These are phyloP conservation scores for Nothophytophthora sp. DNA, from an alignment of 352 stramenopile genomes.

Conservation along the genomic window DNA sequence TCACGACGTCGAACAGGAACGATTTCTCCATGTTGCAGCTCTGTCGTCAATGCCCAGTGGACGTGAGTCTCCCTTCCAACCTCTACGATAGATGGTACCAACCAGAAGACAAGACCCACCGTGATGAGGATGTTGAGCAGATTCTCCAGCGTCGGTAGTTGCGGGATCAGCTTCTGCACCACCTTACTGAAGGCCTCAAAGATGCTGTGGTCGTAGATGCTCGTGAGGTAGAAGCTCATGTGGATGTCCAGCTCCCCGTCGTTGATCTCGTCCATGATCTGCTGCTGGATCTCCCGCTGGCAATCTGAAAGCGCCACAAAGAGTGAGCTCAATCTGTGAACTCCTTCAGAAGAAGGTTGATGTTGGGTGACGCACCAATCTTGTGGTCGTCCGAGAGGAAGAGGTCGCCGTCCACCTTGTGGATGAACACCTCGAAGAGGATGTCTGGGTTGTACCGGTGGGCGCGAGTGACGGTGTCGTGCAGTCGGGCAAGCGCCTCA, in stretches of 20 bases:
- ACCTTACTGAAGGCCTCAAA: slow-evolving; percentile 98
- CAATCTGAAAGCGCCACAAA: slow-evolving; percentile 71
- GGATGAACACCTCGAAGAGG: slow-evolving; percentile 98
- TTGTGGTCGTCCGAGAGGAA: slow-evolving; percentile 99
- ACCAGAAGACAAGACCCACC: too few relatives aligned
- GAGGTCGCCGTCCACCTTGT: slow-evolving; percentile 99
- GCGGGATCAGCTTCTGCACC: slow-evolving; percentile 97
- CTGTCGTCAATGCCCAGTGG: slow-evolving; percentile 39
- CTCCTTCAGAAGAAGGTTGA: not conserved
- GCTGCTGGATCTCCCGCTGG: slow-evolving; percentile 97
- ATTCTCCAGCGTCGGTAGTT: slow-evolving; percentile 97
- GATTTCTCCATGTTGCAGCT: slow-evolving; percentile 99
- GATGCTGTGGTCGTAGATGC: slow-evolving; percentile 96
- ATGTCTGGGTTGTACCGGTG: slow-evolving; percentile 96
- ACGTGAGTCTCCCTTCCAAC: too few relatives aligned
- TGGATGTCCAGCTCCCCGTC: slow-evolving; percentile 94
- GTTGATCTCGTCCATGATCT: slow-evolving; percentile 96
- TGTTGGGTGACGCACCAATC: slow-evolving; percentile 68
- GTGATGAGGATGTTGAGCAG: slow-evolving; percentile 98
- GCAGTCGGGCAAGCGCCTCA: slow-evolving; percentile 84
- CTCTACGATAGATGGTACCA: too few relatives aligned
- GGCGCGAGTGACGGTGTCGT: slow-evolving; percentile 87
- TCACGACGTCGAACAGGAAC: slow-evolving; percentile 99
- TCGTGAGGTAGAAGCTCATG: slow-evolving; percentile 92
- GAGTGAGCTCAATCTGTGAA: not conserved